Base-by-base conservation (phyloP, 768 basidiomycete genomes). In the Rhodosporidiobolus odoratus region DNA sequence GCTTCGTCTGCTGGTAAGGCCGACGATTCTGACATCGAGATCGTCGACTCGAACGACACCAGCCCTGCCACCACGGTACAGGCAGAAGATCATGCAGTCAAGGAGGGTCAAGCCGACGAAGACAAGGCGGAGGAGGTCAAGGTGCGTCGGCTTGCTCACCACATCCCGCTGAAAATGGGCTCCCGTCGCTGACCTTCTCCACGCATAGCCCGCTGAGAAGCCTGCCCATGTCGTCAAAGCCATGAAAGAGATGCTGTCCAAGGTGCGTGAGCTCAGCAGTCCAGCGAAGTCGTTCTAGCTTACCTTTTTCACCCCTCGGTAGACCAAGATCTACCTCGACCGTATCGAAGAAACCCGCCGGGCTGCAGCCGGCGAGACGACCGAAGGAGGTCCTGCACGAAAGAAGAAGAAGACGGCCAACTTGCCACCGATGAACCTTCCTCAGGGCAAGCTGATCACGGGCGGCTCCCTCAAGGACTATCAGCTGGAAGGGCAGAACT, bases 401-500 rank as follows among this genome's bases (percentile, higher is more conserved):
- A 62, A 62, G 50, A 45, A 60, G 45, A 53, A 60, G 56, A 58
- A 43, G 34, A 47, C 38, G 45, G 37, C 41, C 25, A 1, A 41
- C 13, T 32, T 13, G 23, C 30, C 62, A 25, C 66, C 68, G n/a
- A 45, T 61, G 45, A n/a, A 54, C 25, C 12, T 59, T 7, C 50
- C 53, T 1, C 95, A 97, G 77, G 90, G 92, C 0, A 79, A 83
- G 3, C 80, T 92, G 25, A 82, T 99, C 48, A 92, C 92, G 0
- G 95, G 95, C 8, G 92, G 87, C 0, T 89, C 82, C 32, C 80
- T 98, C 70, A 92, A 92, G 77, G 85, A 88, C 41, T 97, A 96
- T 78, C 95, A 99, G 78, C 84, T 97, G 3, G 90, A 93, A 60
- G 95, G 95, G 0, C 85, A 96, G 23, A 90, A 94, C 71, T 97